Evolutionary conservation across 2,329 filamentous ascomycete species (phyloP).

Genomic region (Huntiella bhutanensis): DNA sequence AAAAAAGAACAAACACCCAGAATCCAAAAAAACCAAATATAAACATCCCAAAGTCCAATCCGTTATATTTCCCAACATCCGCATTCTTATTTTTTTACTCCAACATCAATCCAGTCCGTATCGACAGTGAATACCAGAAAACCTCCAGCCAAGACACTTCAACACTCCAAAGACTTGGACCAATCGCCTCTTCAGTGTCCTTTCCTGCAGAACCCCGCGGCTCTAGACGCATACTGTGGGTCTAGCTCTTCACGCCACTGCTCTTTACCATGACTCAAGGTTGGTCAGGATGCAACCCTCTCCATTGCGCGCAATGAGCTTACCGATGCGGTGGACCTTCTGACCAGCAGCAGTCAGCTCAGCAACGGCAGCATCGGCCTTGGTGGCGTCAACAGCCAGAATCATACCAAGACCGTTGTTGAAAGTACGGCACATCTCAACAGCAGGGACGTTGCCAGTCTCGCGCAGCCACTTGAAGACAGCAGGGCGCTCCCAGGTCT

Average conservation of each 20-base stretch:
- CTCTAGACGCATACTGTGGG: background rate
- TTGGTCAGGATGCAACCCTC: constrained; percentile 12
- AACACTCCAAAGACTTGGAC: background rate
- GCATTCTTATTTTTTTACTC: background rate
- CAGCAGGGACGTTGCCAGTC: constrained; percentile 47
- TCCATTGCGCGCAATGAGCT: constrained; percentile 38
- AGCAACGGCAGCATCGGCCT: constrained; percentile 40
- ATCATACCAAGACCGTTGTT: constrained; percentile 95
- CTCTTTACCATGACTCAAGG: constrained; percentile 10
- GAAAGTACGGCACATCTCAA: constrained; percentile 82
- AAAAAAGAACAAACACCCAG: no score
- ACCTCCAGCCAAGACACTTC: background rate
- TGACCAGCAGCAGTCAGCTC: constrained; percentile 51
- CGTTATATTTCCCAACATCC: no score
- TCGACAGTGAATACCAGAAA: background rate
- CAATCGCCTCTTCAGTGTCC: background rate
- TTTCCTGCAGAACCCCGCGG: background rate
- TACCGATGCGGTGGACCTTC: constrained; percentile 58
- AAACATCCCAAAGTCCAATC: no score
- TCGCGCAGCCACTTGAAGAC: constrained; percentile 78
- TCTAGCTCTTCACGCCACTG: background rate
- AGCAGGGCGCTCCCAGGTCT: constrained; percentile 52
- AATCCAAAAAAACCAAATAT: no score
- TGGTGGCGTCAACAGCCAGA: constrained; percentile 49
- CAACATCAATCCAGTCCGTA: background rate